Percentiles rank a stretch among this genome's conserved stretches.
These are phyloP conservation scores for Lodderomyces elongisporus DNA, from an alignment of 1,139 yeast species.

Conservation along the genomic window DNA sequence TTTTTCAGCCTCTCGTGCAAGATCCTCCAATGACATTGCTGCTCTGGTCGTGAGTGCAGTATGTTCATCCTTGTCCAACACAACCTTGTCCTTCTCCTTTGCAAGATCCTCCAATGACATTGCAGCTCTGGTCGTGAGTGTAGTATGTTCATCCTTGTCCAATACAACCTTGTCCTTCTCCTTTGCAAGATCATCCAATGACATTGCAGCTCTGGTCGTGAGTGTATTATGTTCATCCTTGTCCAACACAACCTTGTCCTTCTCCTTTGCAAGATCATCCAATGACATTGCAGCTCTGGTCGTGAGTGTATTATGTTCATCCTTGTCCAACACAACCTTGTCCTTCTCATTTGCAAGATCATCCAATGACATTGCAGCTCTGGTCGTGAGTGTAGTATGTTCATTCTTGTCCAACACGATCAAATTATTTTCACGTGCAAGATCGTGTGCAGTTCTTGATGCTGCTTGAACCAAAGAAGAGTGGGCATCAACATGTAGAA, in stretches of 20 bases:
- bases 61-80: background rate
- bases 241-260: constrained; percentile 11
- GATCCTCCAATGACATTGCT: constrained; percentile 6
- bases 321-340: constrained; percentile 5
- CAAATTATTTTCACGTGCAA: constrained; percentile 5
- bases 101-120: background rate
- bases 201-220: background rate
- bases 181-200: constrained; percentile 11
- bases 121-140: background rate
- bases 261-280: constrained; percentile 13
- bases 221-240: background rate
- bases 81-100: constrained; percentile 5
- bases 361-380: constrained; percentile 7
- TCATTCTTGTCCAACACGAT: background rate
- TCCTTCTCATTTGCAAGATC: constrained; percentile 13
- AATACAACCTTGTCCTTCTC: constrained; percentile 11
- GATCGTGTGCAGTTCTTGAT: background rate
- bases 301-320: constrained; percentile 2
- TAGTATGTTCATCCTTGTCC: background rate
- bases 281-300: constrained; percentile 7
- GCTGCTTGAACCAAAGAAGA: background rate
- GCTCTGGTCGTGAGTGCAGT: constrained; percentile 5
- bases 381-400: constrained; percentile 1
- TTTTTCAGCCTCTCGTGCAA: constrained; percentile 15
- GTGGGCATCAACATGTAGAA: too few species aligned